Evolutionary conservation across 73 alveolate species (phyloP), one percentile per base, ranked within the genome.

Genomic region (Symbiodinium pilosum): DNA sequence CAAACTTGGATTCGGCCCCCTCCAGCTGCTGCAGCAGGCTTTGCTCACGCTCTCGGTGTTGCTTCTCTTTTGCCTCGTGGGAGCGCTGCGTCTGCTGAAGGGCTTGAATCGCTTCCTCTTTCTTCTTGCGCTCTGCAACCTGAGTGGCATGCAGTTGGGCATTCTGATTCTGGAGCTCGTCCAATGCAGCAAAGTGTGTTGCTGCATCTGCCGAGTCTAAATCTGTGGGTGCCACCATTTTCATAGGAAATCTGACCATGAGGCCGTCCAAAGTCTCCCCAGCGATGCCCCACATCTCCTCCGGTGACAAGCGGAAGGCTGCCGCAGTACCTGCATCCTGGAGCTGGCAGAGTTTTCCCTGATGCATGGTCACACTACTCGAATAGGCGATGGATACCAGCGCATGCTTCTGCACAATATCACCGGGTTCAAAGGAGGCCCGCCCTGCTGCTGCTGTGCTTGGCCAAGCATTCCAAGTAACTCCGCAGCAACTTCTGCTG

Each of bases 221-320:
- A 24, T 56, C 77, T 30, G 28, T 56, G 32, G 28, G 28, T 24
- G 20, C 77, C 77, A 30, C 77, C 20, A 30, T 30, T 30, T 32
- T 4, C 26, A 26, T 43, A 26, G 86, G 86, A n/a, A 73, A 73
- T 6, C 38, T 26, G 21, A 32, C 44, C 44, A n/a, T n/a, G 24
- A 73, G 36, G 86, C 86, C 86, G 36, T 73, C 86, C 26, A 73
- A 21, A 26, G 86, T 73, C 41, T 43, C 44, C 2, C 86, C 86
- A 20, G 86, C 36, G 21, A 73, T 26, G 41, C 86, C 86, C 86
- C 86, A 73, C 44, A 73, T 73, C 86, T 73, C 86, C 16, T 73
- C 41, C 16, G 86, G 86, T 28, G 86, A 73, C 30, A 73, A n/a
- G 20, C 86, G 44, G 86, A 9, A 73, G 36, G 86, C 44, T 28